phyloP scores from a whole-genome alignment of 2,329 filamentous ascomycete genomes.

The Beauveria sp. region DNA sequence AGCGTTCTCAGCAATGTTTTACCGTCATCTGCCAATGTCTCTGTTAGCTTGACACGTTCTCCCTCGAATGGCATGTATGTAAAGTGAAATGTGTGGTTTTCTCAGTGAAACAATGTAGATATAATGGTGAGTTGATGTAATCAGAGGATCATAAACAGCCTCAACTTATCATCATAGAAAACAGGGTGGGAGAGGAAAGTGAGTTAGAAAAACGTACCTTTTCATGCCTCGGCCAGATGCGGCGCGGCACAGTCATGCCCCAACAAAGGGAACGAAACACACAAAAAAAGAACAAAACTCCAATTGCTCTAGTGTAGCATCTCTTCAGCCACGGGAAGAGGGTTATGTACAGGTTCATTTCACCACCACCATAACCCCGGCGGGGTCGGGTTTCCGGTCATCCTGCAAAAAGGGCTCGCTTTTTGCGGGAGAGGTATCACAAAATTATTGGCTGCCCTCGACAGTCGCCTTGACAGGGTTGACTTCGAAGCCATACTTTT shows the following conservation, averaged over 20 bases:
- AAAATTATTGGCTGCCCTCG: slow-evolving; percentile 32
- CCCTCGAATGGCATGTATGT: not conserved
- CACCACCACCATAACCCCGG: slow-evolving; percentile 12
- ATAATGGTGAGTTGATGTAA: slow-evolving; percentile 27
- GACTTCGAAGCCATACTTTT: slow-evolving; percentile 83
- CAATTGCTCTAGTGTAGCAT: slow-evolving; percentile 34
- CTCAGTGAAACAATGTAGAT: slow-evolving; percentile 19
- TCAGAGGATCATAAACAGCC: slow-evolving; percentile 41
- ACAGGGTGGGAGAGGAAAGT: not conserved
- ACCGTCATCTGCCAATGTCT: not conserved
- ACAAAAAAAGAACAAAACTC: slow-evolving; percentile 26
- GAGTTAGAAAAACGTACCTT: slow-evolving; percentile 13
- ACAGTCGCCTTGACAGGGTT: slow-evolving; percentile 51
- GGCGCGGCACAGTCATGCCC: not conserved
- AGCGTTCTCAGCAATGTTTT: not conserved
- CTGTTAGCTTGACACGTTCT: not conserved
- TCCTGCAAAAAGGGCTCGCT: not conserved
- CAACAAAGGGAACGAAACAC: slow-evolving; percentile 18
- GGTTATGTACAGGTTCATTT: slow-evolving; percentile 26
- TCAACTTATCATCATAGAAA: slow-evolving; percentile 36
- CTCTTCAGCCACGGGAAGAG: slow-evolving; percentile 26
- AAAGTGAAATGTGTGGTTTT: not conserved
- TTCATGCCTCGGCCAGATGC: not conserved
- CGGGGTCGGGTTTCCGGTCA: slow-evolving; percentile 4
- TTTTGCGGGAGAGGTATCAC: not conserved